A percentile compares a stretch with the other conserved stretches of the same genome.
phyloP scores from a whole-genome alignment of 2,329 filamentous ascomycete species.

The Grosmannia penicillata region DNA sequence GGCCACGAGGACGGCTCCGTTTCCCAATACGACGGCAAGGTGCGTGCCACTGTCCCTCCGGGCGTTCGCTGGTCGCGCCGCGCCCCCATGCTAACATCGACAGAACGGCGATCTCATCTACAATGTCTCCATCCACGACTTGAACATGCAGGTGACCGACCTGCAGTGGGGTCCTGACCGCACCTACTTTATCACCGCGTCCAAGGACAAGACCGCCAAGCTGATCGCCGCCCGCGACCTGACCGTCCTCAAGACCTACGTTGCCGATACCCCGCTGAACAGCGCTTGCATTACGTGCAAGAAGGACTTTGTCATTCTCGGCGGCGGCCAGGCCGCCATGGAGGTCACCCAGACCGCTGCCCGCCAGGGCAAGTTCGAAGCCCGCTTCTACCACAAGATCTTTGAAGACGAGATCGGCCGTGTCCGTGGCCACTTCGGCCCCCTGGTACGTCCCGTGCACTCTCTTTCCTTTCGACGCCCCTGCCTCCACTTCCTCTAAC shows the following conservation, averaged over 20 bases:
- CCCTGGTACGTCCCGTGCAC: conserved; percentile 33
- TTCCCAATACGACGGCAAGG: conserved; percentile 77
- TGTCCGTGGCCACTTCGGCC: conserved; percentile 94
- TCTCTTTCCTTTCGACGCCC: not conserved
- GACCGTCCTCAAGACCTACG: conserved; percentile 82
- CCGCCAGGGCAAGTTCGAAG: conserved; percentile 97
- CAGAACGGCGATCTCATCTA: conserved; percentile 93
- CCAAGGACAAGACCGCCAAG: conserved; percentile 96
- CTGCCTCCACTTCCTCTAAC: conserved; percentile 6
- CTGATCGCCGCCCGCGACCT: conserved; percentile 78
- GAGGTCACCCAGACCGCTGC: conserved; percentile 91
- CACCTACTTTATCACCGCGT: conserved; percentile 96
- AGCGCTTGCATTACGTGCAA: conserved; percentile 85
- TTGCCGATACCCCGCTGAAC: conserved; percentile 89
- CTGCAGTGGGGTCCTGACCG: conserved; percentile 89
- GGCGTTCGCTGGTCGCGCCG: no score
- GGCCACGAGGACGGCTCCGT: conserved; percentile 94
- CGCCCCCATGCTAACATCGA: not conserved
- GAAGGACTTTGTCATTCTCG: conserved; percentile 96
- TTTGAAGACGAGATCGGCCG: conserved; percentile 98
- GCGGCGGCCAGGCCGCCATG: conserved; percentile 96
- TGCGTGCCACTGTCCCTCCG: no score
- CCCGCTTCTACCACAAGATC: conserved; percentile 98
- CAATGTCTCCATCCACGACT: conserved; percentile 82
- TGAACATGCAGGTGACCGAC: conserved; percentile 71